These are phyloP conservation scores for Acacia melanoxylon DNA, from an alignment of 306 rosid species.

Conservation along the genomic window DNA sequence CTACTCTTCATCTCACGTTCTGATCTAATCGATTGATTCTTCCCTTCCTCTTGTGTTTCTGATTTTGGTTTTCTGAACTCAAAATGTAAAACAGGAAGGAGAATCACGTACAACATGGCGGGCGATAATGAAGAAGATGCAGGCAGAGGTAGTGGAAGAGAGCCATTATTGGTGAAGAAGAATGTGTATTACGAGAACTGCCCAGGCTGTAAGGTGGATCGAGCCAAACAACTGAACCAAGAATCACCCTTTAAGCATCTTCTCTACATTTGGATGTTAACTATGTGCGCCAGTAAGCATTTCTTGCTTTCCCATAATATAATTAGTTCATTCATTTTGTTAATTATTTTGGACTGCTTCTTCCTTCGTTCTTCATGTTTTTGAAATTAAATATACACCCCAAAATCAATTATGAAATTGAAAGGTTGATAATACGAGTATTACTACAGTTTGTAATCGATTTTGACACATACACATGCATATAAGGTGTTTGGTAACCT, in stretches of 20 bases:
- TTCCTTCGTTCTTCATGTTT: not conserved
- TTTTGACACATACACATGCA: too few relatives aligned
- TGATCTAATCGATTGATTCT: too few relatives aligned
- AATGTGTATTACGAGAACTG: constrained; percentile 55
- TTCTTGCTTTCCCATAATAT: not conserved
- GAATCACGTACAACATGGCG: constrained; percentile 45
- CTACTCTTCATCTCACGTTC: too few relatives aligned
- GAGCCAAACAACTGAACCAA: constrained; percentile 36
- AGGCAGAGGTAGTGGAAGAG: not conserved
- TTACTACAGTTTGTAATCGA: not conserved
- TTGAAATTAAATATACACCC: not conserved
- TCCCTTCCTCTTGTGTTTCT: not conserved
- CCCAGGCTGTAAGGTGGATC: constrained; percentile 75
- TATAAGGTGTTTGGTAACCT: too few relatives aligned
- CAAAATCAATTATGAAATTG: too few relatives aligned
- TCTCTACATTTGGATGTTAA: constrained; percentile 45
- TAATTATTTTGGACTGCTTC: not conserved
- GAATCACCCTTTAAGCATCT: constrained; percentile 52
- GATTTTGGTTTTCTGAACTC: not conserved
- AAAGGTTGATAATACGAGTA: too few relatives aligned
- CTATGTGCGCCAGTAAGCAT: constrained; percentile 50
- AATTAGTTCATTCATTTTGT: not conserved
- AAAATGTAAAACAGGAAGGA: not conserved
- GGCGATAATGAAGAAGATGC: constrained; percentile 9
- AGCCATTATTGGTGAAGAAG: constrained; percentile 50